Evolutionary conservation across 2,329 filamentous ascomycete species (phyloP), one percentile per base, ranked within the genome.

Genomic region (Fusarium cyanostomum): DNA sequence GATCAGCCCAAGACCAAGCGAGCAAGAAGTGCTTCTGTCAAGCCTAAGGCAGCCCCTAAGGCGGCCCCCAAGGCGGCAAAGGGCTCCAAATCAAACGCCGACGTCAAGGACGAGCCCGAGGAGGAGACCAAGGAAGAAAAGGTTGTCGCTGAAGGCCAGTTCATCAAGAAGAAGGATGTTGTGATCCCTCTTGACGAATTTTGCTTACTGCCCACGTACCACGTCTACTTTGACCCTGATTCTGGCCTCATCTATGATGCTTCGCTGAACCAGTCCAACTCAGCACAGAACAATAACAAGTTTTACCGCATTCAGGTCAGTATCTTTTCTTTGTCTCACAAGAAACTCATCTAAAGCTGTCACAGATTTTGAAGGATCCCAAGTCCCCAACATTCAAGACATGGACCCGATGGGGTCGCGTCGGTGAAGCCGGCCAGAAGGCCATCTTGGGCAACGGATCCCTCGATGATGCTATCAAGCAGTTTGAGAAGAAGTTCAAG

Each of bases 391-490:
- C 55, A 8, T 91, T 82, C 73, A 78, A 81, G 38, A 87, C 86
- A 0, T 94, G 90, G 90, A 92, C 89, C 3, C 84, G 91, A 54
- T 96, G 91, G 91, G 92, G 92, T 18, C 86, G 92, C 18, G 92
- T 96, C 18, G 86, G 87, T 7, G 86, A 89, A 53, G 70, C 66
- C 10, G 87, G 87, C 6, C 81, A 85, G 66, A 80, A 71, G 12
- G 79, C 78, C 11, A 49, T 75, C 3, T 72, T 86, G 2, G 81
- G 80, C 16, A 52, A 72, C 21, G 80, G 81, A 5, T 68, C 62
- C 1, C 70, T 87, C 1, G 63, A 62, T 0, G 72, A 77, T 24
- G 85, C 86, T 1, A 70, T 84, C 30, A 74, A 72, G 28, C 70
- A 82, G 12, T 90, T 88, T 57, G 77, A 86, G 54, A 84, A 82